phyloP scores from a whole-genome alignment of 306 rosid genomes.

The Ormosia emarginata region DNA sequence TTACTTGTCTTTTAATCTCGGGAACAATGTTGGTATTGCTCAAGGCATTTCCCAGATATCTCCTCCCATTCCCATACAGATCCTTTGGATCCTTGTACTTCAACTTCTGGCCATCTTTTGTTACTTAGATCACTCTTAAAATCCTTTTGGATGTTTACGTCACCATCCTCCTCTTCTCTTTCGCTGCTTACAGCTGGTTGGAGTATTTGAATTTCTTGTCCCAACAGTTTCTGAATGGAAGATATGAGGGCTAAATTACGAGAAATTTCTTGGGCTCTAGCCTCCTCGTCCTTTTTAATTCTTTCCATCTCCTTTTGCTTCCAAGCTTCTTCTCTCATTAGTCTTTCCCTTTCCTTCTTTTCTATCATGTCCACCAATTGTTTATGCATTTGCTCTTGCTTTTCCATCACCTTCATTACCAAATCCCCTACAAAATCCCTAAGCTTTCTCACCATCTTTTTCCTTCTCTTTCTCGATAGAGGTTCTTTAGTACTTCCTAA shows the following conservation, averaged over 20 bases:
- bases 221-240: constrained; percentile 49
- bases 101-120: constrained; percentile 75
- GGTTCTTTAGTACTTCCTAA: constrained; percentile 19
- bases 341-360: constrained; percentile 64
- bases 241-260: constrained; percentile 65
- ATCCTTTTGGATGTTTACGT: constrained; percentile 32
- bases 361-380: constrained; percentile 67
- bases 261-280: constrained; percentile 63
- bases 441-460: constrained; percentile 29
- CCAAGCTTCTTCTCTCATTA: constrained; percentile 79
- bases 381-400: constrained; percentile 75
- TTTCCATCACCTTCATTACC: constrained; percentile 66
- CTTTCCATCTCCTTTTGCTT: constrained; percentile 66
- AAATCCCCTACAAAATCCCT: constrained; percentile 50
- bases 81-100: constrained; percentile 64
- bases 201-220: constrained; percentile 47
- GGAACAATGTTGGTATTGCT: constrained; percentile 25
- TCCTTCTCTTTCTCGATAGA: constrained; percentile 46
- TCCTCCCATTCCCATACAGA: constrained; percentile 71
- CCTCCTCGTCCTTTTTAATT: constrained; percentile 50
- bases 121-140: constrained; percentile 19
- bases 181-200: constrained; percentile 28
- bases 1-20: constrained; percentile 27
- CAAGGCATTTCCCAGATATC: constrained; percentile 46
- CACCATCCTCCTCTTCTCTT: constrained; percentile 39